These are phyloP conservation scores for Picea sitchensis DNA, from an alignment of 75 land plant genomes.

Conservation along the genomic window DNA sequence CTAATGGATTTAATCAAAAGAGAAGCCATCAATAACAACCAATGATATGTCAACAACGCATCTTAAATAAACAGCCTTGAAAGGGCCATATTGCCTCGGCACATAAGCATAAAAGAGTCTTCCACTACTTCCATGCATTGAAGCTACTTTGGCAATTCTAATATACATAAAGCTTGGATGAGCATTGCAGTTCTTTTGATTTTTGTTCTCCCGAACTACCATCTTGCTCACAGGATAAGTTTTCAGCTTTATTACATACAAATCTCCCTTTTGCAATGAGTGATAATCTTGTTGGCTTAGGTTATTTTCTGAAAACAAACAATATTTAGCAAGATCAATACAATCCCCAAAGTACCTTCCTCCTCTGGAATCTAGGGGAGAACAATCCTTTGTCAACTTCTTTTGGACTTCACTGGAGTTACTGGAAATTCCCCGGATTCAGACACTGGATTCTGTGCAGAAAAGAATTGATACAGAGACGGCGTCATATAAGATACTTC, in stretches of 20 bases:
- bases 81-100: not conserved
- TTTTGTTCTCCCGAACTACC: not conserved
- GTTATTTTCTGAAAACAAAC: too few species aligned
- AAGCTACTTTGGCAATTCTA: not conserved
- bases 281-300: too few species aligned
- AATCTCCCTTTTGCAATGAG: not conserved
- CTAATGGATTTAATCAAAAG: too few species aligned
- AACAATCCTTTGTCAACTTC: not conserved
- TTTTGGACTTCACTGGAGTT: not conserved
- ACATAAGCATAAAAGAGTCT: not conserved
- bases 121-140: not conserved
- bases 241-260: not conserved
- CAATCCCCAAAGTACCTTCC: not conserved
- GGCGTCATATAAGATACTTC: not conserved
- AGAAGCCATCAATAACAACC: not conserved
- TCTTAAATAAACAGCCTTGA: constrained; percentile 2
- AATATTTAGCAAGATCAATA: not conserved
- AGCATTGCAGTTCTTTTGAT: not conserved
- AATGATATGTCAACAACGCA: not conserved
- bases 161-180: not conserved
- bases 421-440: constrained; percentile 7
- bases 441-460: constrained; percentile 4
- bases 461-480: not conserved
- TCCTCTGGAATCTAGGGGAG: not conserved
- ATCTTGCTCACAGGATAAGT: not conserved